Percentiles rank a stretch among this genome's conserved stretches.
phyloP scores from a whole-genome alignment of 768 basidiomycete species.

The Chiua virens region DNA sequence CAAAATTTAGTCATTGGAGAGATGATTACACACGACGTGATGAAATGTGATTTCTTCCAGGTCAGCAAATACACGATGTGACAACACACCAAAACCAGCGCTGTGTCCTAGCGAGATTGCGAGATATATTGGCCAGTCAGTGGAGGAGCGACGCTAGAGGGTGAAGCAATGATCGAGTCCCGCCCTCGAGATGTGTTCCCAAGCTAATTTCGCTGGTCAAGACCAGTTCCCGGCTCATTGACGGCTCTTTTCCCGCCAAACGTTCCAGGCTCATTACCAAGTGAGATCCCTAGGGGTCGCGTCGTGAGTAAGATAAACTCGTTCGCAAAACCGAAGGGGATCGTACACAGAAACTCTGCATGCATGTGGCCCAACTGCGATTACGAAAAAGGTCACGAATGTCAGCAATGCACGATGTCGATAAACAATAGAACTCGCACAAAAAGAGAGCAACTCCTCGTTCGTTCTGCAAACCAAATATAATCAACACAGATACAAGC shows the following conservation, averaged over 20 bases:
- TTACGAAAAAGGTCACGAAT: not conserved
- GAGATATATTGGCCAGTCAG: not conserved
- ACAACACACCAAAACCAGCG: not conserved
- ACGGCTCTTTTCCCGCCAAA: slow-evolving; percentile 8
- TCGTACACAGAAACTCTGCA: slow-evolving; percentile 15
- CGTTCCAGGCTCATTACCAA: slow-evolving; percentile 24
- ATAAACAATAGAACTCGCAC: slow-evolving; percentile 1
- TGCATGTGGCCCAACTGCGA: slow-evolving; percentile 13
- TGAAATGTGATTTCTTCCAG: too few relatives aligned
- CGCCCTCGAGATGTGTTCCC: too few relatives aligned
- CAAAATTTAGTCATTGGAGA: too few relatives aligned
- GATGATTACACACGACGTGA: too few relatives aligned
- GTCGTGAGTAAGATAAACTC: not conserved
- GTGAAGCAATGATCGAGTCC: too few relatives aligned
- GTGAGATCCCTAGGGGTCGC: slow-evolving; percentile 21
- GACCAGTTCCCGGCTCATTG: not conserved
- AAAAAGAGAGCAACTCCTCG: not conserved
- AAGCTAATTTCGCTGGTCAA: slow-evolving; percentile 15
- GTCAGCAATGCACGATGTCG: slow-evolving; percentile 1
- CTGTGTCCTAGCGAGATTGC: not conserved
- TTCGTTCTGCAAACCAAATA: not conserved
- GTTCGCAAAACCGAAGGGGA: not conserved
- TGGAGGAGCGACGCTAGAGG: too few relatives aligned
- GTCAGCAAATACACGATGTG: too few relatives aligned
- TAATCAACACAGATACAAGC: not conserved